Evolutionary conservation across 345 rosid genomes (phyloP), one percentile per base, ranked within the genome.

Genomic region (Salix arbutifolia): DNA sequence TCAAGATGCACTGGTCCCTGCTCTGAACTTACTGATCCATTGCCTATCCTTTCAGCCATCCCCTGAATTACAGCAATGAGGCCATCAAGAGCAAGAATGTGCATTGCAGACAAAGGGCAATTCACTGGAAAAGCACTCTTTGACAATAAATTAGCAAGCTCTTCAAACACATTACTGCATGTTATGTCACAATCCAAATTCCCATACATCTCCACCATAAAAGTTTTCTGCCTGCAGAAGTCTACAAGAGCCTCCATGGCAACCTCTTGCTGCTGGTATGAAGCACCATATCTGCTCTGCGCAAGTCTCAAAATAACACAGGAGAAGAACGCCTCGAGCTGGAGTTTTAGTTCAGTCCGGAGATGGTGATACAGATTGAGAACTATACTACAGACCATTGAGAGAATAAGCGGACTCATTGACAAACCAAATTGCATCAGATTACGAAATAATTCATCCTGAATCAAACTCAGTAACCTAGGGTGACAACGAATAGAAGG

Each of bases 231-330:
- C 89, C 99, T 84, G 84, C 99, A 96, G 79, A 96, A 91, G 81
- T 96, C 97, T 78, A 96, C 99, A 67, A 96, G 97, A 81, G 99
- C 97, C 85, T 94, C 99, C 99, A 96, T 96, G 72, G 97, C 92
- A 85, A 89, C 99, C 89, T 96, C 99, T 89, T 94, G 99, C 86
- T 93, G 99, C 88, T 91, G 97, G 78, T 92, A 92, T 42, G 93
- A 88, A 76, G 99, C 90, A 53, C 98, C 98, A 82, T 87, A 88
- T 84, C 87, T 93, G 82, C 98, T 93, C 89, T 96, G 98, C 17
- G 99, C 98, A 83, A 96, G 95, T 87, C 98, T 92, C 86, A 96
- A 81, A 80, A 94, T 86, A 80, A 96, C 95, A 83, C 99, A 96
- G 30, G 99, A 90, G 83, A 96, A 96, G 91, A 96, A 96, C 74